Conservation (phyloP, 179 eudicot genomes). For the Heliamphora pulchella region DNA sequence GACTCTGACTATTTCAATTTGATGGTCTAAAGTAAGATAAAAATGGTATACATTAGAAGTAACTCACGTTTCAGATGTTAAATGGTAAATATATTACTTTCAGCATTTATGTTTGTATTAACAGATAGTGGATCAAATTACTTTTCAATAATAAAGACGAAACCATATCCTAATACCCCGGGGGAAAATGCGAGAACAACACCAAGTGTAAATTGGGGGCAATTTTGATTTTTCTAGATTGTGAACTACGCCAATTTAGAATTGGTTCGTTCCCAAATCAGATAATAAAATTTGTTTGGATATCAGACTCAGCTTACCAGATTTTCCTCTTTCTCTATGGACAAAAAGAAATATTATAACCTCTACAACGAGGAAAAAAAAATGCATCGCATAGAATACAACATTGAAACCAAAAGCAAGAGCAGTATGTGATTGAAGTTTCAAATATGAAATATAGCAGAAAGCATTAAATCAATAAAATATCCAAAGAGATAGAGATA, state of each 20-base stretch:
- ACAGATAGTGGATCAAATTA: neutral
- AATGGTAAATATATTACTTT: conserved; percentile 4
- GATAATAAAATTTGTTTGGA: neutral
- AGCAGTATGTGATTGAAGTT: no score
- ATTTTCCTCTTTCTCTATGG: no score
- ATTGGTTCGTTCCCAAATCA: neutral
- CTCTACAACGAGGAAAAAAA: no score
- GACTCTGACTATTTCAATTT: neutral
- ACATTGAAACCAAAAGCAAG: no score
- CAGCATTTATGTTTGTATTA: neutral
- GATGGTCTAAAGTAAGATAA: conserved; percentile 5
- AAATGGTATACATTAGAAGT: neutral
- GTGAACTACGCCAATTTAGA: neutral
- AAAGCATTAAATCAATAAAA: no score
- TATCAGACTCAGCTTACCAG: neutral
- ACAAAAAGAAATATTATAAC: no score
- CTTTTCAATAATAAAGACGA: neutral
- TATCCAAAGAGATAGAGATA: no score
- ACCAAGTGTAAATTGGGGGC: neutral
- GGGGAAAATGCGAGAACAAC: no score
- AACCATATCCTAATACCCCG: neutral
- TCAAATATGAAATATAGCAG: no score
- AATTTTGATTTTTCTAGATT: neutral
- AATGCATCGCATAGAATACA: no score
- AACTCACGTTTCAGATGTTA: neutral